Evolutionary conservation across 2,329 filamentous ascomycete genomes (phyloP).

Genomic region (Neopestalotiopsis clavispora): DNA sequence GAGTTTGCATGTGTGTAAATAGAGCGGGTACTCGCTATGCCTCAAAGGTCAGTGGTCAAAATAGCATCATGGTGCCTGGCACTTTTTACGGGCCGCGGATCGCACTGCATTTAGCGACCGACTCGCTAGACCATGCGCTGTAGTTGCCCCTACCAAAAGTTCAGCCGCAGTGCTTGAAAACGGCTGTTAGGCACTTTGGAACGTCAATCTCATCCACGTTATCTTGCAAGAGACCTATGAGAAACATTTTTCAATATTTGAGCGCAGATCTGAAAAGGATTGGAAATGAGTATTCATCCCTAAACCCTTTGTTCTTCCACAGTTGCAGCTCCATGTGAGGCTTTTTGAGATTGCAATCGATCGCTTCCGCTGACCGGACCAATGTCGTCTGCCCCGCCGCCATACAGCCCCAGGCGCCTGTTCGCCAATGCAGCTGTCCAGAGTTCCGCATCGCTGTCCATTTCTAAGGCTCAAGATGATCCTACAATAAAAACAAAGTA

Average conservation of each 20-base stretch:
- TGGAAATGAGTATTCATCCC: too few species aligned
- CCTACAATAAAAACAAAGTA: slow-evolving; percentile 38
- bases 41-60: not conserved
- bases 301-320: too few species aligned
- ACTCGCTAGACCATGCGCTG: too few species aligned
- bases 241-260: too few species aligned
- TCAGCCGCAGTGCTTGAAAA: not conserved
- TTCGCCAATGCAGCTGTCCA: not conserved
- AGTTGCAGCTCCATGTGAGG: not conserved
- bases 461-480: not conserved
- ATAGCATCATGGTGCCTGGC: not conserved
- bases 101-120: not conserved
- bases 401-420: not conserved
- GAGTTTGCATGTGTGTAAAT: not conserved
- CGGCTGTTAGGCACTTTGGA: not conserved
- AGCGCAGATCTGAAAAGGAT: too few species aligned
- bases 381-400: not conserved
- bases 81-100: not conserved
- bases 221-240: too few species aligned
- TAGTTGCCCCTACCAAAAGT: not conserved
- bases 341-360: not conserved
- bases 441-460: not conserved
- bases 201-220: too few species aligned
- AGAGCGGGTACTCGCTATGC: not conserved
- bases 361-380: not conserved